phyloP scores from a whole-genome alignment of 805 yeast genomes.

The Yamadazyma sp. region DNA sequence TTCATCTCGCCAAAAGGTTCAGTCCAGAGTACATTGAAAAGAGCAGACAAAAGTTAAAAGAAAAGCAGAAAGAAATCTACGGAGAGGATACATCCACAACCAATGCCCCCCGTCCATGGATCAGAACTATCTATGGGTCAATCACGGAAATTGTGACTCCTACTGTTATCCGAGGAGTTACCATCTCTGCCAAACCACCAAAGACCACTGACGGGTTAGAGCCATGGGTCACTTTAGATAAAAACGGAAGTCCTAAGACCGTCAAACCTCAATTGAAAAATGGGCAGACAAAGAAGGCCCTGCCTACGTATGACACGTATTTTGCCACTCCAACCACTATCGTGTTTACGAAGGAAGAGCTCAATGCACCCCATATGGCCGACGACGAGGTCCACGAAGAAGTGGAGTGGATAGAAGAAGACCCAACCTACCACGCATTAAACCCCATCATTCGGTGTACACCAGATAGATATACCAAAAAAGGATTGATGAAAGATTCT shows the following conservation, averaged over 20 bases:
- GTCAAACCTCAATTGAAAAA: slow-evolving; percentile 72
- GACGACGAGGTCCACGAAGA: slow-evolving; percentile 60
- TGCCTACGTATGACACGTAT: slow-evolving; percentile 74
- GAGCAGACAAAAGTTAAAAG: slow-evolving; percentile 11
- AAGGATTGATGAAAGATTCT: slow-evolving; percentile 57
- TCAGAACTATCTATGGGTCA: slow-evolving; percentile 62
- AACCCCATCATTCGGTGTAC: slow-evolving; percentile 85
- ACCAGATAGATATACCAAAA: slow-evolving; percentile 68
- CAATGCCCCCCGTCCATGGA: slow-evolving; percentile 60
- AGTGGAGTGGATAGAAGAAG: slow-evolving; percentile 60
- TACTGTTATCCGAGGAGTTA: slow-evolving; percentile 61
- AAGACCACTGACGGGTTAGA: slow-evolving; percentile 65
- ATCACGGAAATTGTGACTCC: slow-evolving; percentile 62
- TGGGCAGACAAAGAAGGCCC: slow-evolving; percentile 63
- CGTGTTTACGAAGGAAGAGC: slow-evolving; percentile 55
- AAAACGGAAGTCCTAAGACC: slow-evolving; percentile 78
- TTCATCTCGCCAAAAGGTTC: slow-evolving; percentile 13
- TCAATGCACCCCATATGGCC: slow-evolving; percentile 72
- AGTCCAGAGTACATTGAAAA: slow-evolving; percentile 14
- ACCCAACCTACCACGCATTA: slow-evolving; percentile 65
- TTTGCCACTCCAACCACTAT: slow-evolving; percentile 69
- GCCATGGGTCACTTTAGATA: slow-evolving; percentile 79
- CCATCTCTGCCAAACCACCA: slow-evolving; percentile 70
- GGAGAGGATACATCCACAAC: slow-evolving; percentile 13
- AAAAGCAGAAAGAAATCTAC: slow-evolving; percentile 5